Evolutionary conservation across 2,329 filamentous ascomycete species (phyloP).

Genomic region (Pseudogymnoascus sp.): DNA sequence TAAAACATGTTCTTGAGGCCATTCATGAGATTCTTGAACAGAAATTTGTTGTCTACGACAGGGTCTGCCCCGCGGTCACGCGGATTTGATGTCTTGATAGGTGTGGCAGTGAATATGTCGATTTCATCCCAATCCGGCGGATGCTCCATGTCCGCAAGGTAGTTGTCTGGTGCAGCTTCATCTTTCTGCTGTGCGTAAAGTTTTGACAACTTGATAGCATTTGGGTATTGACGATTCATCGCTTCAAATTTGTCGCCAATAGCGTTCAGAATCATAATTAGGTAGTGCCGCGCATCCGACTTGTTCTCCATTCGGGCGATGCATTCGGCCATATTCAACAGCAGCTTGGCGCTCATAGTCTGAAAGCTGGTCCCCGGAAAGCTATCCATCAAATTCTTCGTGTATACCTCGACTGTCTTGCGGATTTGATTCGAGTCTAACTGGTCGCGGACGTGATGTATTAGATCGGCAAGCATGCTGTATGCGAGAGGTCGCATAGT

Average conservation of each 20-base stretch:
- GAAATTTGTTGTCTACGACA: slow-evolving; percentile 92
- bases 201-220: slow-evolving; percentile 87
- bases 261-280: slow-evolving; percentile 95
- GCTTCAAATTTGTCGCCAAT: slow-evolving; percentile 97
- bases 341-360: slow-evolving; percentile 95
- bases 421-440: slow-evolving; percentile 85
- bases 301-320: slow-evolving; percentile 93
- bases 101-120: slow-evolving; percentile 92
- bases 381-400: slow-evolving; percentile 87
- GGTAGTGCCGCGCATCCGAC: slow-evolving; percentile 84
- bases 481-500: slow-evolving; percentile 93
- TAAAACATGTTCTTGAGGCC: slow-evolving; percentile 96
- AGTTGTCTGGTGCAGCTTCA: slow-evolving; percentile 65
- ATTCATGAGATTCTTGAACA: slow-evolving; percentile 94
- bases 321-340: slow-evolving; percentile 96
- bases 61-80: slow-evolving; percentile 84
- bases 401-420: slow-evolving; percentile 94
- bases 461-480: slow-evolving; percentile 95
- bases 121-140: slow-evolving; percentile 95
- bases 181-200: slow-evolving; percentile 59
- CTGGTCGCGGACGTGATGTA: slow-evolving; percentile 92
- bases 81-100: slow-evolving; percentile 90
- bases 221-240: slow-evolving; percentile 94
- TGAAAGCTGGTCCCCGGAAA: slow-evolving; percentile 98
- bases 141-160: slow-evolving; percentile 71